These are phyloP conservation scores for Scheffersomyces coipomensis DNA, from an alignment of 805 yeast species.

Conservation along the genomic window DNA sequence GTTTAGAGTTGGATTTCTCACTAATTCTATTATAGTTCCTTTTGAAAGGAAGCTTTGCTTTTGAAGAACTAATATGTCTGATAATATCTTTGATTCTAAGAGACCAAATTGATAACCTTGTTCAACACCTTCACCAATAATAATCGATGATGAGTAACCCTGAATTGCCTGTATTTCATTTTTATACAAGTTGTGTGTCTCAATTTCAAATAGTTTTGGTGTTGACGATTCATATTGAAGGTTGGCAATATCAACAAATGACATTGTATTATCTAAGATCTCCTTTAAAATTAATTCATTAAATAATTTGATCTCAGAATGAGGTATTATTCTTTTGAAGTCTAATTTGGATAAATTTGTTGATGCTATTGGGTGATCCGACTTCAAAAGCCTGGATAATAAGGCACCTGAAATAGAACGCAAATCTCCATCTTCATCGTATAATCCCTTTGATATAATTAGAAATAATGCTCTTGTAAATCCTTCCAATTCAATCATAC, in stretches of 20 bases:
- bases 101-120: not conserved
- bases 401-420: not conserved
- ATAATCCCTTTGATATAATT: not conserved
- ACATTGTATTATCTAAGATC: not conserved
- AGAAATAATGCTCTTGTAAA: not conserved
- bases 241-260: not conserved
- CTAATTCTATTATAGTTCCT: not conserved
- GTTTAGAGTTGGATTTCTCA: not conserved
- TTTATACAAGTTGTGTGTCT: constrained; percentile 65
- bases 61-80: not conserved
- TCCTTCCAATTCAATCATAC: not conserved
- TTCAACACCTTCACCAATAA: too few relatives aligned
- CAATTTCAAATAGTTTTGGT: constrained; percentile 56
- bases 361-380: not conserved
- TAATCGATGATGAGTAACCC: too few relatives aligned
- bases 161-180: constrained; percentile 30
- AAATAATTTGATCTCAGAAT: not conserved
- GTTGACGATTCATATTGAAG: not conserved
- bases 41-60: not conserved
- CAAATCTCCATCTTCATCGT: constrained; percentile 2
- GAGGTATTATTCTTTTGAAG: not conserved
- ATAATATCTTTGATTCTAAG: not conserved
- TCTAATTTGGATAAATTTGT: not conserved
- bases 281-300: not conserved
- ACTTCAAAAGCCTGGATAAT: not conserved